Evolutionary conservation across 148 eudicot genomes (phyloP).

Genomic region (Drosera capensis): DNA sequence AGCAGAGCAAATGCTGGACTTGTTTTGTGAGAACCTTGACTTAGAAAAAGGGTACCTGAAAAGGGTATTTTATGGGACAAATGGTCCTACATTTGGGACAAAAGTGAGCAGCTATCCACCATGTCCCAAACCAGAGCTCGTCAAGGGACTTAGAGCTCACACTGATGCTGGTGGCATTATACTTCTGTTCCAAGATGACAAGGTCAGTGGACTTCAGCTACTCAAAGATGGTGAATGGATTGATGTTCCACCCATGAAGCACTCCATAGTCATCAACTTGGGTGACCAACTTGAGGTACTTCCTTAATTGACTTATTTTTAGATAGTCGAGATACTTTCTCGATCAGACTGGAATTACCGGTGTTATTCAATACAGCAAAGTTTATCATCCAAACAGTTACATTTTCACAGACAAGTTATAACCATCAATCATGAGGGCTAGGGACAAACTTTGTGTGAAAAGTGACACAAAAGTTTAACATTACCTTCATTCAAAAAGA

Average conservation of each 20-base stretch:
- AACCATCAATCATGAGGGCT: no score
- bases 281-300: constrained; percentile 90
- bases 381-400: no score
- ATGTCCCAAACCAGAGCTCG: constrained; percentile 67
- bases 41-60: constrained; percentile 65
- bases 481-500: no score
- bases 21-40: constrained; percentile 82
- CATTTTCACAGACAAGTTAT: no score
- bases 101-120: constrained; percentile 87
- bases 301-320: not conserved
- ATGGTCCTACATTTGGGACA: constrained; percentile 84
- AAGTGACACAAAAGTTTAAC: no score
- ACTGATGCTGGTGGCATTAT: constrained; percentile 87
- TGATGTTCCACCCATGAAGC: constrained; percentile 68
- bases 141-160: constrained; percentile 82
- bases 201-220: constrained; percentile 74
- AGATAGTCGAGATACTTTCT: not conserved
- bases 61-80: constrained; percentile 60
- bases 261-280: constrained; percentile 70
- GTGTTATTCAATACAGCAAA: no score
- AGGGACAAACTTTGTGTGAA: no score
- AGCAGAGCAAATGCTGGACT: constrained; percentile 55
- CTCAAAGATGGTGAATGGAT: constrained; percentile 77
- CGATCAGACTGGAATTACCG: no score
- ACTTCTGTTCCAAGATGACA: constrained; percentile 68